Conservation (phyloP, 176 grass and related monocot species). For the barley (Hordeum vulgare) region MorexV3_pseudomolecules_assembly NC_058523.1:19277223-19277722, state of each 20-base stretch:
- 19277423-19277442: no score
- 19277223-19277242: no score
- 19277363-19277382: no score
- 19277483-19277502: conserved; percentile 62
- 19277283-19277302: no score
- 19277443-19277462: conserved; percentile 67
- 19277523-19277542: conserved; percentile 42
- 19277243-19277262: no score
- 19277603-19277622: conserved; percentile 66
- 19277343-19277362: no score
- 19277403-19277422: no score
- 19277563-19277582: conserved; percentile 59
- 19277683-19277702: conserved; percentile 61
- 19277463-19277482: conserved; percentile 59
- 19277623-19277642: conserved; percentile 64
- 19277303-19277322: no score
- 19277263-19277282: no score
- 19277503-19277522: conserved; percentile 56
- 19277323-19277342: no score
- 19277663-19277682: conserved; percentile 66
- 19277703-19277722: conserved; percentile 67
- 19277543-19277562: conserved; percentile 74
- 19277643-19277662: conserved; percentile 72
- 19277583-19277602: conserved; percentile 67
- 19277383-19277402: no score